Evolutionary conservation across 2,329 filamentous ascomycete genomes (phyloP), one percentile per base, ranked within the genome.

Genomic region (Arthrobotrys sinensis): DNA sequence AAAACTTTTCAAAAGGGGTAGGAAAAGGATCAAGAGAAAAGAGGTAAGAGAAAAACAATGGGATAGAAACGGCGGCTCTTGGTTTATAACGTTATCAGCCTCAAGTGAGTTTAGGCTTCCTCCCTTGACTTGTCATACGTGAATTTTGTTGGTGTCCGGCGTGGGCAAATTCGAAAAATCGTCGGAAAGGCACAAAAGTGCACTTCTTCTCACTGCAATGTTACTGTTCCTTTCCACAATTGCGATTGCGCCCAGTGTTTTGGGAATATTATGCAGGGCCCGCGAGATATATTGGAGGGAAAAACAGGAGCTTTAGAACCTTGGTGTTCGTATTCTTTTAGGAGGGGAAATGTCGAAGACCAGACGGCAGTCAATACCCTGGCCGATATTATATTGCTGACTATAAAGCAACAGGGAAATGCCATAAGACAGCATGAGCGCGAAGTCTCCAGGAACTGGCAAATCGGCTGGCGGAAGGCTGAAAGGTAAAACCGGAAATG

Each of bases 61-160:
- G 60, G 21, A 53, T 14, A 4, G 43, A 28, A 60, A 60, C 6
- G 55, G 62, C 32, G 62, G 70, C 70, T 75, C 62, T 60, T 73
- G 14, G 63, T 62, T 75, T 75, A 75, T 75, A 75, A 75, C 70
- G 70, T 75, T 75, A 75, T 75, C 70, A 75, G 70, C 70, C 70
- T 63, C 70, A 75, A 75, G 66, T 68, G 28, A 46, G 70, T 43
- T 46, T 55, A 53, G 70, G 60, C 69, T 73, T 24, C 67, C 43
- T 40, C 24, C 45, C 48, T 63, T 63, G 40, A 48, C 36, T 34
- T 50, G 48, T 69, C 40, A 52, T 40, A 45, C 40, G 28, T 28
- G 40, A 45, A 43, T 32, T 28, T 50, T 63, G 55, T 45, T 71
- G 55, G 32, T 48, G n/a, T 24, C 24, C 28, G 40, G 48, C 53